Conservation (phyloP, 2,329 filamentous ascomycete species). For the Paracorniculantispora psalliotae region DNA sequence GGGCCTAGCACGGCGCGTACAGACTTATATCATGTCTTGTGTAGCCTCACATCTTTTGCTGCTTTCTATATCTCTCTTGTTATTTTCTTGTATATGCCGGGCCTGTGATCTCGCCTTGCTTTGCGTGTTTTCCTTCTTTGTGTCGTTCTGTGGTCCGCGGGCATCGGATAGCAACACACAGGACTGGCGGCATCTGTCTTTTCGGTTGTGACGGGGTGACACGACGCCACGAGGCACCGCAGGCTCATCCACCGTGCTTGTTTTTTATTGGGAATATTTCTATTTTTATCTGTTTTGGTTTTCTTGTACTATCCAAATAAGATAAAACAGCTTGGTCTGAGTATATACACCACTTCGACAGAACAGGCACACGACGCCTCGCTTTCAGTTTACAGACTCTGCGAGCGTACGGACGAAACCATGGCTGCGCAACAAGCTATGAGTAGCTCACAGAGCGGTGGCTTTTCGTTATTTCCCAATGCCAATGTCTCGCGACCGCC, state of each 20-base stretch:
- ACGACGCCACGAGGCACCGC: neutral
- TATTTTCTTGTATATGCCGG: constrained; percentile 2
- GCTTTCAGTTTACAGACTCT: neutral
- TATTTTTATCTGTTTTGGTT: neutral
- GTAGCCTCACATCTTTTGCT: neutral
- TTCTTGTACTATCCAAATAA: neutral
- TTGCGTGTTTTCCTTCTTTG: neutral
- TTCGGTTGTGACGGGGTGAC: neutral
- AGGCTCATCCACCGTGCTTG: neutral
- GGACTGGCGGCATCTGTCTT: neutral
- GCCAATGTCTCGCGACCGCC: constrained; percentile 37
- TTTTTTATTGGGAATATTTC: neutral
- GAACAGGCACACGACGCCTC: neutral
- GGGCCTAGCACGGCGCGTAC: constrained; percentile 2
- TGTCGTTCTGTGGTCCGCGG: neutral
- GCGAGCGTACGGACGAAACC: constrained; percentile 18
- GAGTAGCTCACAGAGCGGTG: constrained; percentile 17
- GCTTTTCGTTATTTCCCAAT: constrained; percentile 55
- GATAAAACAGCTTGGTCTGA: neutral
- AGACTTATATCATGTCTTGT: constrained; percentile 8
- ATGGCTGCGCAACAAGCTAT: constrained; percentile 34
- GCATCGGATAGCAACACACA: neutral
- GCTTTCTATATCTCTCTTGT: neutral
- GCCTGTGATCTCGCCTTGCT: neutral
- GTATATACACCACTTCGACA: neutral